Conservation (phyloP, 768 basidiomycete genomes). For the Pluteus cervinus region DNA sequence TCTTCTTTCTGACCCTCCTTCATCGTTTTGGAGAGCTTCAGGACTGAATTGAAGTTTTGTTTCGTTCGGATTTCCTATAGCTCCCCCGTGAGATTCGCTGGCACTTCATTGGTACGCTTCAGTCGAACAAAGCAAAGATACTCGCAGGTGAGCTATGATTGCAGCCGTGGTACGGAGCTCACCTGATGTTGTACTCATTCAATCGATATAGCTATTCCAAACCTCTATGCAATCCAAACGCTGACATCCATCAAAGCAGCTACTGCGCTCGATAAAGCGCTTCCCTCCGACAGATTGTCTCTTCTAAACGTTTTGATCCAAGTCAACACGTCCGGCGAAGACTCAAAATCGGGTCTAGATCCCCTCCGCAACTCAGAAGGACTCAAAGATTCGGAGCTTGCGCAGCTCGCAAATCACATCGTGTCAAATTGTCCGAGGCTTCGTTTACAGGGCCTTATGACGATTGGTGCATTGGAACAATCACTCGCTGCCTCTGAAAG, state of each 20-base stretch:
- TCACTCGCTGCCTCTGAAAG: constrained; percentile 50
- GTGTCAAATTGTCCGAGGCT: constrained; percentile 68
- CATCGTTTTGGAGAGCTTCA: no score
- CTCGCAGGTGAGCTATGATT: constrained; percentile 57
- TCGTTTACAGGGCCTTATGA: constrained; percentile 86
- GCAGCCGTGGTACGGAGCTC: not conserved
- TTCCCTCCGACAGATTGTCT: constrained; percentile 44
- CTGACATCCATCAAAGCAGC: constrained; percentile 80
- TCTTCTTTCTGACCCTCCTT: no score
- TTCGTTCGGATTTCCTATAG: constrained; percentile 29
- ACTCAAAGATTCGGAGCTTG: constrained; percentile 42
- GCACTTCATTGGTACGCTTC: constrained; percentile 95
- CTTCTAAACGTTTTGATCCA: constrained; percentile 85
- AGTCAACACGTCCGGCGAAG: constrained; percentile 94
- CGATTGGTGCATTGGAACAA: constrained; percentile 80
- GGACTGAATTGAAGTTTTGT: not conserved
- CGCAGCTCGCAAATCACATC: constrained; percentile 65
- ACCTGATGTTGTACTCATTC: not conserved
- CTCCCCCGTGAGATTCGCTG: constrained; percentile 86
- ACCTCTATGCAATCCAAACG: constrained; percentile 84
- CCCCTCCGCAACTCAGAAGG: constrained; percentile 39
- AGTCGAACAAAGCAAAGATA: constrained; percentile 91
- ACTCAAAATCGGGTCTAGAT: constrained; percentile 78
- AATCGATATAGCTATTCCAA: constrained; percentile 66
- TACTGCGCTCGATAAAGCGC: constrained; percentile 66